These are phyloP conservation scores for Citrullus mucosospermus DNA, from an alignment of 306 rosid genomes.

Conservation along the genomic window DNA sequence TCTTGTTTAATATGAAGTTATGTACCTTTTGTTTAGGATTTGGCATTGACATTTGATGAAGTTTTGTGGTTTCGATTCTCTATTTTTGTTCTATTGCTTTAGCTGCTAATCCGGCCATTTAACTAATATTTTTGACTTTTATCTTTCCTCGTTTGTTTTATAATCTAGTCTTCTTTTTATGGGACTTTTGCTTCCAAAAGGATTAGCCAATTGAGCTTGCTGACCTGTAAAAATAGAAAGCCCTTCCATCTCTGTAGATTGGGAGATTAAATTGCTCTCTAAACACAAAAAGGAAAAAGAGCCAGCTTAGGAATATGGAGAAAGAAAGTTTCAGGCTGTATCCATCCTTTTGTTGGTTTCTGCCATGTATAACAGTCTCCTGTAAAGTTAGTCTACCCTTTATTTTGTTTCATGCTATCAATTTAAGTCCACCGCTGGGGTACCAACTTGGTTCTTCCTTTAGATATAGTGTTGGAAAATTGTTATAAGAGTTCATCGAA, in stretches of 20 bases:
- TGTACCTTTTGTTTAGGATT: neutral
- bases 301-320: neutral
- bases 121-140: neutral
- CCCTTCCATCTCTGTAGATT: neutral
- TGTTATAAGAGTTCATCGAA: neutral
- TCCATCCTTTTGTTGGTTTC: neutral
- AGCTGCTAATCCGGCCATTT: neutral
- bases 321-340: neutral
- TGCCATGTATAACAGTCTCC: neutral
- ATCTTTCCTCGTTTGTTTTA: neutral
- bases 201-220: neutral
- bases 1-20: neutral
- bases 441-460: neutral
- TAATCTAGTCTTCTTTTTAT: neutral
- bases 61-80: neutral
- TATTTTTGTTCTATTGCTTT: neutral
- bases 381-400: neutral
- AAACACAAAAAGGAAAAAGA: neutral
- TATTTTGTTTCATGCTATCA: neutral
- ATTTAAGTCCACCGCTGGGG: neutral
- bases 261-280: neutral
- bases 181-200: neutral
- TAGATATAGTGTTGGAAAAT: neutral
- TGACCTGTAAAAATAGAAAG: neutral
- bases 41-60: neutral